Percentiles rank a stretch among this genome's conserved stretches.
phyloP scores from a whole-genome alignment of 1,284 basidiomycete species.

The Grifola frondosa region DNA sequence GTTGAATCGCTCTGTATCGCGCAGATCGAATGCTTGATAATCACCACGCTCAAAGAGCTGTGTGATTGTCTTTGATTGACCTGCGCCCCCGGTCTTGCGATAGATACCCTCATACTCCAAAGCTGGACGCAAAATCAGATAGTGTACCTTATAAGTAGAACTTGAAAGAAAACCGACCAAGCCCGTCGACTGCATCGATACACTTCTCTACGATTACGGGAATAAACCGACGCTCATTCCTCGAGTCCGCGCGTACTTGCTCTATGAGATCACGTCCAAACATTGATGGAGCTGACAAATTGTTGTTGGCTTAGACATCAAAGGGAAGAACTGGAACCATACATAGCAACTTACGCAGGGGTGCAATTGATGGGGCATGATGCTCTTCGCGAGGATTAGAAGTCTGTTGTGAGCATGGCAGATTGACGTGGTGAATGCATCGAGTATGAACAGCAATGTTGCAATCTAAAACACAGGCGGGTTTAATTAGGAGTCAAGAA shows the following conservation, averaged over 20 bases:
- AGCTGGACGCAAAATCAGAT: conserved; percentile 41
- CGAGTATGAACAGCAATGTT: conserved; percentile 73
- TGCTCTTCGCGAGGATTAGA: conserved; percentile 32
- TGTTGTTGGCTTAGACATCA: no score
- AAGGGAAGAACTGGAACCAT: conserved; percentile 6
- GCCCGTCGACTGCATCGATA: conserved; percentile 85
- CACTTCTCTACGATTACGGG: conserved; percentile 95
- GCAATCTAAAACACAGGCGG: conserved; percentile 47
- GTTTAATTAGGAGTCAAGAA: conserved; percentile 1
- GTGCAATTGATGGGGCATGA: conserved; percentile 33
- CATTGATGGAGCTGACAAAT: conserved; percentile 86
- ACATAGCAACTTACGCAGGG: conserved; percentile 49
- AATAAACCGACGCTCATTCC: conserved; percentile 60
- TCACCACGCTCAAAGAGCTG: conserved; percentile 94
- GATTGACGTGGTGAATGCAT: conserved; percentile 61
- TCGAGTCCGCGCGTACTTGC: conserved; percentile 76
- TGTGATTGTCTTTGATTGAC: conserved; percentile 91
- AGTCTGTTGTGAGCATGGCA: conserved; percentile 53
- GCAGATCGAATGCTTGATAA: conserved; percentile 85
- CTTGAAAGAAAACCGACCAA: conserved; percentile 53
- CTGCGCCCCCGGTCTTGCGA: conserved; percentile 93
- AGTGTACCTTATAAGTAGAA: background rate
- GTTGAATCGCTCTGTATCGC: conserved; percentile 88
- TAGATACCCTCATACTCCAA: conserved; percentile 95
- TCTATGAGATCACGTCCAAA: conserved; percentile 87